A percentile compares a stretch with the other conserved stretches of the same genome.
Evolutionary conservation across 495 filamentous ascomycete species (phyloP).

Genomic region (Penicillium coprophilum): DNA sequence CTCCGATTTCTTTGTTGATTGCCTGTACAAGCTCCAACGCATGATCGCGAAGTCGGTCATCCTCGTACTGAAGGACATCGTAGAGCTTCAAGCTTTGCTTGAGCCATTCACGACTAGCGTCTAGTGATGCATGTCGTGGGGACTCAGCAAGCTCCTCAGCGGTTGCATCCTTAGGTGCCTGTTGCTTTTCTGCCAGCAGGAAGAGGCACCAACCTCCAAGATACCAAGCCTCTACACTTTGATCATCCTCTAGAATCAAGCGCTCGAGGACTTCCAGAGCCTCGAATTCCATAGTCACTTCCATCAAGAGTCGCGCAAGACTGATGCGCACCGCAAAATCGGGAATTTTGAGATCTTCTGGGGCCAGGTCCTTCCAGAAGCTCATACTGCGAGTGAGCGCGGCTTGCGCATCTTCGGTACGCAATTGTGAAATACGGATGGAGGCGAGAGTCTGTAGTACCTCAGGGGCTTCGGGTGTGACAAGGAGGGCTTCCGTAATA

Average conservation of each 20-base stretch:
- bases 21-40: slow-evolving; percentile 58
- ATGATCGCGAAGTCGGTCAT: slow-evolving; percentile 53
- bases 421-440: slow-evolving; percentile 82
- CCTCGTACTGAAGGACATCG: slow-evolving; percentile 49
- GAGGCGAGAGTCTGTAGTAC: slow-evolving; percentile 92
- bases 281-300: slow-evolving; percentile 78
- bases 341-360: slow-evolving; percentile 64
- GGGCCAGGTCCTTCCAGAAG: slow-evolving; percentile 73
- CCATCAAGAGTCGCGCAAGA: slow-evolving; percentile 81
- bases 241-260: slow-evolving; percentile 82
- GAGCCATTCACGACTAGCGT: slow-evolving; percentile 54
- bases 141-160: slow-evolving; percentile 30
- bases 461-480: slow-evolving; percentile 72
- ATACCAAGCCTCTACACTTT: slow-evolving; percentile 95
- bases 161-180: slow-evolving; percentile 42
- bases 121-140: slow-evolving; percentile 41
- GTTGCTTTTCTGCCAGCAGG: slow-evolving; percentile 67
- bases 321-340: slow-evolving; percentile 82
- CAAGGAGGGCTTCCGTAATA: slow-evolving; percentile 79
- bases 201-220: slow-evolving; percentile 90
- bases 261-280: slow-evolving; percentile 83
- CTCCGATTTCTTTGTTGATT: slow-evolving; percentile 55
- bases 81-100: slow-evolving; percentile 52
- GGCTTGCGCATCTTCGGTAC: slow-evolving; percentile 71
- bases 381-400: slow-evolving; percentile 74